A percentile compares a stretch with the other conserved stretches of the same genome.
These are phyloP conservation scores for Balakata baccata DNA, from an alignment of 345 rosid species.

Conservation along the genomic window DNA sequence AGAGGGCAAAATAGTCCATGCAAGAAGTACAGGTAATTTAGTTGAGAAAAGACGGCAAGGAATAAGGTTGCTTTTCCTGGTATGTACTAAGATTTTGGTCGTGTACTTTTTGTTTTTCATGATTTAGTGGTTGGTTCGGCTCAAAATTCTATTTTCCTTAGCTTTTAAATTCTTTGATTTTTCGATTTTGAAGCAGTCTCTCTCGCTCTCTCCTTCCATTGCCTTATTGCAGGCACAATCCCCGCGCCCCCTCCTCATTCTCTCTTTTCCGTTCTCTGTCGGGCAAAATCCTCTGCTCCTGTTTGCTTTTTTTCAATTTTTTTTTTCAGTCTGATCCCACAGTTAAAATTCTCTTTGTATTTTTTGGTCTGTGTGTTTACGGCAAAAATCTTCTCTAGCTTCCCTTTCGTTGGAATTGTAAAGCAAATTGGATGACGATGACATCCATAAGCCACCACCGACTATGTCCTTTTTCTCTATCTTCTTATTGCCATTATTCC, in stretches of 20 bases:
- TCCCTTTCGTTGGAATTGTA: not conserved
- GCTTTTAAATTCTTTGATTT: not conserved
- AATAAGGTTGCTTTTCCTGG: not conserved
- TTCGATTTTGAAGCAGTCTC: slow-evolving; percentile 15
- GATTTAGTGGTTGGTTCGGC: not conserved
- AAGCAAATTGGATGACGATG: slow-evolving; percentile 12
- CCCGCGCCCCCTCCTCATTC: not conserved
- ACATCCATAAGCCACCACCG: slow-evolving; percentile 19
- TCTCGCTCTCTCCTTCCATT: not conserved
- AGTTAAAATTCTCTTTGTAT: not conserved
- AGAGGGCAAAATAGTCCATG: slow-evolving; percentile 6
- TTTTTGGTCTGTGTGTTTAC: not conserved
- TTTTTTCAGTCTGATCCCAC: not conserved
- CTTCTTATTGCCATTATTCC: not conserved
- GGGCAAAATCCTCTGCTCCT: not conserved
- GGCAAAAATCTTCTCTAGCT: not conserved
- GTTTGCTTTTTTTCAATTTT: not conserved
- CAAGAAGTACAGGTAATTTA: slow-evolving; percentile 4
- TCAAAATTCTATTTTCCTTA: not conserved
- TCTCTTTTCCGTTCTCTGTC: not conserved
- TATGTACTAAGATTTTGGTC: slow-evolving; percentile 2
- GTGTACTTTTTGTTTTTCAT: not conserved
- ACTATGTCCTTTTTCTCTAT: slow-evolving; percentile 15
- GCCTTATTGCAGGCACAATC: slow-evolving; percentile 1
- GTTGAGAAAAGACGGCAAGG: not conserved